Base-by-base conservation (phyloP, 148 eudicot genomes). In the Fagopyrum tataricum region DNA sequence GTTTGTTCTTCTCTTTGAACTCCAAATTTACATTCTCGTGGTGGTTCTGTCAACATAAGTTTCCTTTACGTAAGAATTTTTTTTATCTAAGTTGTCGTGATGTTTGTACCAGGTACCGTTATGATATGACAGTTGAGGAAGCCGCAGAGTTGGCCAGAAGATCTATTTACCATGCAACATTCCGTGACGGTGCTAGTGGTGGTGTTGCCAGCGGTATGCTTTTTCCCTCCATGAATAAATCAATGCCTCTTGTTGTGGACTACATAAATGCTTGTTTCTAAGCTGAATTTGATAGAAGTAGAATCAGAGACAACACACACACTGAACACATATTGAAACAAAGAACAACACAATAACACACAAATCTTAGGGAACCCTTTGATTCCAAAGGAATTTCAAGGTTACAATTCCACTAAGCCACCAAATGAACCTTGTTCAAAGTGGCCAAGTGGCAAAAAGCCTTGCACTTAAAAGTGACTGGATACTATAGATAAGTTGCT, bases 121-220 rank as follows among this genome's bases (percentile, higher is more conserved):
- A 81, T 79, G 98, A 95, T 77, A 78, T 95, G 97, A 61, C 92
- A 4, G 82, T 95, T 23, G 85, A 83, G 71, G 94, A 92, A 81
- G 99, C 96, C 67, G 85, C 92, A 10, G 97, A 92, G 79, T 79
- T 95, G 80, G 97, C 90, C 21, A 87, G 92, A 78, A 82, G 99
- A 73, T 77, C 97, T 18, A 95, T 95, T 49, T 95, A 95, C 82
- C 96, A 87, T 72, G 97, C 97, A 4, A 95, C 99, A 5, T 92
- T 90, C 86, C 89, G 99, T 79, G 97, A 95, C 80, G 99, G 94
- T 61, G 97, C 99, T 73, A 95, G 99, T 90, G 97, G 97, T 79
- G 97, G 97, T 62, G 97, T 90, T 73, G 94, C 87, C 48, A 95
- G 96, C 71, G 99, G 99, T 95, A 90, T 41, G 77, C 83, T 72